Conservation (phyloP, 1,284 basidiomycete species). For the Trichosporon faecale region DNA sequence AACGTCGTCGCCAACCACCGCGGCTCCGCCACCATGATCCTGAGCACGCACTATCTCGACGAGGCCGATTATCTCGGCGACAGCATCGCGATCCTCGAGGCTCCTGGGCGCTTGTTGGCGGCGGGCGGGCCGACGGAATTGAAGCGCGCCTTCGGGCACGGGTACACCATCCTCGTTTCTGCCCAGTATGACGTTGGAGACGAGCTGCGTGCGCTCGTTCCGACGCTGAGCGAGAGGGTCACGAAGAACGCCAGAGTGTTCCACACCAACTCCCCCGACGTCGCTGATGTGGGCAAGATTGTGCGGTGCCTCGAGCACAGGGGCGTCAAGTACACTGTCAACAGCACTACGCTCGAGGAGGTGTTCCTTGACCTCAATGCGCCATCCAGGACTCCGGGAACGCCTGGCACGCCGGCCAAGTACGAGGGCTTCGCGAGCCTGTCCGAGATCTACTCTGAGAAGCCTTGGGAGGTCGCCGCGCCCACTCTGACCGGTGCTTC, state of each 20-base stretch:
- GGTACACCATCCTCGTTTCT: constrained; percentile 61
- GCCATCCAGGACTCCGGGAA: constrained; percentile 43
- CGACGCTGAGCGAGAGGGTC: constrained; percentile 5
- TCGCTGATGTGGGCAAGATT: constrained; percentile 58
- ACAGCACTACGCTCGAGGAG: constrained; percentile 72
- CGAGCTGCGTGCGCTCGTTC: constrained; percentile 12
- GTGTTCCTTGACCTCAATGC: constrained; percentile 67
- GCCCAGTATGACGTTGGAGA: constrained; percentile 43
- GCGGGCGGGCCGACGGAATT: constrained; percentile 68
- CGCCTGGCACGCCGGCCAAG: background rate
- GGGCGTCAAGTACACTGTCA: constrained; percentile 60
- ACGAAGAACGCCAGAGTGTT: constrained; percentile 27
- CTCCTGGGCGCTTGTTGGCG: constrained; percentile 70
- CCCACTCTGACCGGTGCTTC: background rate
- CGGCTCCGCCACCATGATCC: constrained; percentile 63
- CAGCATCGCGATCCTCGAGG: constrained; percentile 68
- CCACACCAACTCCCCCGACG: constrained; percentile 56
- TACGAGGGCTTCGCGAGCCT: background rate
- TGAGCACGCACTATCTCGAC: constrained; percentile 71
- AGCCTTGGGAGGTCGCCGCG: background rate
- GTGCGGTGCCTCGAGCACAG: constrained; percentile 56
- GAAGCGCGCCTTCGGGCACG: constrained; percentile 68
- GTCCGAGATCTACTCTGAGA: background rate
- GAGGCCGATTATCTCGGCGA: constrained; percentile 76
- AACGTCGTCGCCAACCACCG: constrained; percentile 65